Conservation (phyloP, 768 basidiomycete species). For the Hirschioporus abietinus region DNA sequence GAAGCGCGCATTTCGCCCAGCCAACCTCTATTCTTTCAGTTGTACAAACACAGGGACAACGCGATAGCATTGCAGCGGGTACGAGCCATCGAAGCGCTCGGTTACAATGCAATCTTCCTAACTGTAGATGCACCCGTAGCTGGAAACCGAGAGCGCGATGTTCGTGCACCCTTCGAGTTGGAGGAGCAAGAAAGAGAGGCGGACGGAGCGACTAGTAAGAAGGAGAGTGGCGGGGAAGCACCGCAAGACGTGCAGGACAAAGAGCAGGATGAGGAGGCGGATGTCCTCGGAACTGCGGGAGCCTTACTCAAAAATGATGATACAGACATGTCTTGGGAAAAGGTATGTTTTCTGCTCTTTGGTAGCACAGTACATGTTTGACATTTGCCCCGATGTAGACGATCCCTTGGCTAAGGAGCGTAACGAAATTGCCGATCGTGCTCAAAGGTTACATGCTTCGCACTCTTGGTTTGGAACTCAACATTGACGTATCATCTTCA, state of each 20-base stretch:
- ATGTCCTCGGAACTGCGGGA: constrained; percentile 60
- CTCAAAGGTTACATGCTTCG: constrained; percentile 51
- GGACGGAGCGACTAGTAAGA: constrained; percentile 13
- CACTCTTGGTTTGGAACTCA: constrained; percentile 3
- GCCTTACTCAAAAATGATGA: constrained; percentile 63
- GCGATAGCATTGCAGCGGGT: constrained; percentile 63
- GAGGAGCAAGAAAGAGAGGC: constrained; percentile 48
- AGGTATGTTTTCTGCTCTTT: constrained; percentile 29
- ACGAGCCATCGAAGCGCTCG: constrained; percentile 60
- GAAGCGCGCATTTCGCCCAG: constrained; percentile 43
- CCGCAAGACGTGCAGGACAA: constrained; percentile 22
- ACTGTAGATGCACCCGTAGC: constrained; percentile 88
- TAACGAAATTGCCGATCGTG: constrained; percentile 66
- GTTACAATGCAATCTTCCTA: constrained; percentile 85
- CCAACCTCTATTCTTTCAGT: constrained; percentile 73
- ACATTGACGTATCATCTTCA: constrained; percentile 22
- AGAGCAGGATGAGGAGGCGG: constrained; percentile 30
- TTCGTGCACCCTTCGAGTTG: constrained; percentile 49
- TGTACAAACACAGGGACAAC: constrained; percentile 79
- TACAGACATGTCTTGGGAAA: constrained; percentile 73
- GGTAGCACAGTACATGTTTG: background rate
- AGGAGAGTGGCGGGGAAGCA: constrained; percentile 9
- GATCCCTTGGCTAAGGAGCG: constrained; percentile 69
- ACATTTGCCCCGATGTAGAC: constrained; percentile 35
- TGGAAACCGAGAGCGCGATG: constrained; percentile 76